Conservation (phyloP, 2,329 filamentous ascomycete species). For the Ustulina deusta region DNA sequence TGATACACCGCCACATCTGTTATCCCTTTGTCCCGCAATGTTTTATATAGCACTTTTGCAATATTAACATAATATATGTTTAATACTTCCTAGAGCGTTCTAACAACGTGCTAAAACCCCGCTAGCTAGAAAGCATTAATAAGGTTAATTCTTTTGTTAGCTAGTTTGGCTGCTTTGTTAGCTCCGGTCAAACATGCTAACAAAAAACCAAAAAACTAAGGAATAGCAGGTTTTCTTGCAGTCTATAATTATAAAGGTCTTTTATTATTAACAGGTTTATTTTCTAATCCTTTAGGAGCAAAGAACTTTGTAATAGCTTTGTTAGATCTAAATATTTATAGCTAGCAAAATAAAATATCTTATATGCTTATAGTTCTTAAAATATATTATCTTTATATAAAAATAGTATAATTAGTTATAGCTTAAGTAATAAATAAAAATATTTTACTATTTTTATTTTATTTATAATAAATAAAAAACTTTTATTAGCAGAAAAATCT, state of each 20-base stretch:
- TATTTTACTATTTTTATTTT: background rate
- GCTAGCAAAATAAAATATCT: too few species aligned
- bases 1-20: slow-evolving; percentile 22
- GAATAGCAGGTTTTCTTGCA: too few species aligned
- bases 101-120: slow-evolving; percentile 57
- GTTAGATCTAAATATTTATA: slow-evolving; percentile 41
- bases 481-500: too few species aligned
- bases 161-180: slow-evolving; percentile 40
- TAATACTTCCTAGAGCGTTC: slow-evolving; percentile 43
- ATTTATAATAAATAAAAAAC: too few species aligned
- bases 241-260: too few species aligned
- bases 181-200: slow-evolving; percentile 54
- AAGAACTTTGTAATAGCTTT: slow-evolving; percentile 50
- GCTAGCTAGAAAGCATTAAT: slow-evolving; percentile 55
- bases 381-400: too few species aligned
- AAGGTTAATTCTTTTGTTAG: too few species aligned
- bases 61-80: too few species aligned
- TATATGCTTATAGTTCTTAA: too few species aligned
- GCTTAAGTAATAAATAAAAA: background rate
- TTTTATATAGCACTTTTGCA: slow-evolving; percentile 25
- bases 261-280: background rate
- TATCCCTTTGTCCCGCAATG: slow-evolving; percentile 22
- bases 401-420: background rate
- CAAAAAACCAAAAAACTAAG: slow-evolving; percentile 55
- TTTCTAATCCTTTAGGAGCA: slow-evolving; percentile 31